These are phyloP conservation scores for Butyriboletus loyo DNA, from an alignment of 768 basidiomycete genomes.

Conservation along the genomic window DNA sequence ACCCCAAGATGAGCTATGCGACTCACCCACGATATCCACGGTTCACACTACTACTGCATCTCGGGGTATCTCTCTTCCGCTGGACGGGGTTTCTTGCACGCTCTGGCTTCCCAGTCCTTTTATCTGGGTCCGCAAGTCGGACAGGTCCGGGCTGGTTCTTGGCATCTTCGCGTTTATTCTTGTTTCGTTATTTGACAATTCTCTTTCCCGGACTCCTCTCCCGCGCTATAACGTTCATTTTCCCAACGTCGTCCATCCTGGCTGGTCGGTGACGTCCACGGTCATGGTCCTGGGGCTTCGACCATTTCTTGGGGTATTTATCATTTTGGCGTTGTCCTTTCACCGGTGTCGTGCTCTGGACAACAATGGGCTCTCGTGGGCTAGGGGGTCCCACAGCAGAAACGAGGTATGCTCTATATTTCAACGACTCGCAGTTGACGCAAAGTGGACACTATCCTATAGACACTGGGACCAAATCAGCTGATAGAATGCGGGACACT, in stretches of 20 bases:
- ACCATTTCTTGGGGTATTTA: not conserved
- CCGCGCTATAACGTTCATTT: not conserved
- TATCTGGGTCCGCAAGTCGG: not conserved
- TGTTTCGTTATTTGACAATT: not conserved
- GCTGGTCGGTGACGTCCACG: not conserved
- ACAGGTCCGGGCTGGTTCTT: constrained; percentile 17
- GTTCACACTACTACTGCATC: not conserved
- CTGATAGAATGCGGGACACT: constrained; percentile 17
- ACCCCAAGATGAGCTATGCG: not conserved
- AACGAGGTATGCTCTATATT: constrained; percentile 6
- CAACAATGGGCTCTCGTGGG: not conserved
- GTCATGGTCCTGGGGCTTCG: constrained; percentile 12
- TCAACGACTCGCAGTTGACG: not conserved
- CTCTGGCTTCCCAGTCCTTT: not conserved
- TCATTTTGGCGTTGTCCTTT: constrained; percentile 1
- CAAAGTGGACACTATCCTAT: not conserved
- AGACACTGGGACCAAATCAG: not conserved
- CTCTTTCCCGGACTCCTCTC: not conserved
- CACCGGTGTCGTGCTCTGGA: constrained; percentile 3
- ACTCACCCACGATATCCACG: not conserved
- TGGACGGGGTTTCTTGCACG: not conserved
- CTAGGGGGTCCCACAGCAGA: not conserved
- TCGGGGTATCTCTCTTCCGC: not conserved
- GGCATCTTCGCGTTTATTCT: not conserved
- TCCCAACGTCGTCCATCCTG: not conserved